phyloP scores from a whole-genome alignment of 345 rosid genomes.

The Gossypium arboreum region DNA sequence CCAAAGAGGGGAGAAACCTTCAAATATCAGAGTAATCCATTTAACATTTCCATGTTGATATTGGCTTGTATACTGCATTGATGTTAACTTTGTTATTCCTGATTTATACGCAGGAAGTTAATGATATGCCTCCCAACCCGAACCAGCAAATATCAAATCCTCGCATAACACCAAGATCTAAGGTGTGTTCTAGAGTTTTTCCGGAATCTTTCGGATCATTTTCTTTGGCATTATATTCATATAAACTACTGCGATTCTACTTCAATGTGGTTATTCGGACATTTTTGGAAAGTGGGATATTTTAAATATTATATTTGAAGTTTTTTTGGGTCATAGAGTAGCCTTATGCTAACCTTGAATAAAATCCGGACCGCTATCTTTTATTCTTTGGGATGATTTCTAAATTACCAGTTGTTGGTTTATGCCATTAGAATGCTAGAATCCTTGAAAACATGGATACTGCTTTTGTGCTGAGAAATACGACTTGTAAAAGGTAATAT shows the following conservation, averaged over 20 bases:
- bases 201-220: neutral
- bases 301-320: neutral
- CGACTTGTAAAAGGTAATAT: neutral
- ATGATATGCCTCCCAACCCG: constrained; percentile 88
- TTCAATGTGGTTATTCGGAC: constrained; percentile 13
- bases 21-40: constrained; percentile 67
- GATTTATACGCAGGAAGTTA: constrained; percentile 57
- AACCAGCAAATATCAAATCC: constrained; percentile 70
- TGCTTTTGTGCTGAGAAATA: neutral
- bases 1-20: constrained; percentile 92
- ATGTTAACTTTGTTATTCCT: constrained; percentile 21
- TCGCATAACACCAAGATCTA: constrained; percentile 66
- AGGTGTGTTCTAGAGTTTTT: constrained; percentile 47
- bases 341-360: neutral
- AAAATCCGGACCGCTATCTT: neutral
- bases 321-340: neutral
- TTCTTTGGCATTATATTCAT: constrained; percentile 9
- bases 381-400: neutral
- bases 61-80: constrained; percentile 16
- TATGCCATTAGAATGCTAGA: neutral
- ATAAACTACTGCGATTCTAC: neutral
- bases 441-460: neutral
- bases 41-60: constrained; percentile 10
- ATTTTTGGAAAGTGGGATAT: constrained; percentile 1
- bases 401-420: too few relatives aligned